Conservation (phyloP, 1,284 basidiomycete genomes). For the Cystobasidium pallidum region DNA sequence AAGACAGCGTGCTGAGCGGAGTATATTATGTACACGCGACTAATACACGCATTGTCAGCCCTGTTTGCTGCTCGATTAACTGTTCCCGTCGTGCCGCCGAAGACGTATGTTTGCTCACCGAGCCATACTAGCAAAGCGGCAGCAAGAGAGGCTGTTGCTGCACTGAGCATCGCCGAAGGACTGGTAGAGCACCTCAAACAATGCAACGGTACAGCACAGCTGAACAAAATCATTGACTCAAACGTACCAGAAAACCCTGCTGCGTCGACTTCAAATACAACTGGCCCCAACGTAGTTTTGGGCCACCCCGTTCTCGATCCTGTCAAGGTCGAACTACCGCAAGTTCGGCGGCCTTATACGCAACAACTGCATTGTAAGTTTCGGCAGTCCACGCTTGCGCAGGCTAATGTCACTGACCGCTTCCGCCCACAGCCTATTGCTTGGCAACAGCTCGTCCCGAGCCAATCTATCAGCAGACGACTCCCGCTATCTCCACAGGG, state of each 20-base stretch:
- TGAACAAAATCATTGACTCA: not conserved
- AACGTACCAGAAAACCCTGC: not conserved
- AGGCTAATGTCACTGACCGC: not conserved
- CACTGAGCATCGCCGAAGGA: slow-evolving; percentile 3
- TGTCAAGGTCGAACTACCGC: not conserved
- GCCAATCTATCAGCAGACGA: not conserved
- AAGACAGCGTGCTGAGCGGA: not conserved
- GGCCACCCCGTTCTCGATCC: not conserved
- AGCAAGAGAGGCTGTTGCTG: slow-evolving; percentile 27
- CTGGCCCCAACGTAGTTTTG: not conserved
- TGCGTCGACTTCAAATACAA: not conserved
- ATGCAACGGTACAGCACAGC: not conserved
- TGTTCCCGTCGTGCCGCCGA: slow-evolving; percentile 8
- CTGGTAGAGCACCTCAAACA: slow-evolving; percentile 22
- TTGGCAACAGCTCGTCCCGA: not conserved
- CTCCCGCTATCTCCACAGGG: not conserved
- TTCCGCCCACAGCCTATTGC: not conserved
- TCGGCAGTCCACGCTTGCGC: not conserved
- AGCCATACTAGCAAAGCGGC: slow-evolving; percentile 27
- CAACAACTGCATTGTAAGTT: not conserved
- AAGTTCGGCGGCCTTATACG: not conserved
- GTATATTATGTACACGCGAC: no score
- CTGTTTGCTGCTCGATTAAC: slow-evolving; percentile 14
- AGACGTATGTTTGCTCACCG: slow-evolving; percentile 5
- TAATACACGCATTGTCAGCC: slow-evolving; percentile 1